phyloP scores from a whole-genome alignment of 495 filamentous ascomycete genomes.

The Staphylotrichum tortipilum region DNA sequence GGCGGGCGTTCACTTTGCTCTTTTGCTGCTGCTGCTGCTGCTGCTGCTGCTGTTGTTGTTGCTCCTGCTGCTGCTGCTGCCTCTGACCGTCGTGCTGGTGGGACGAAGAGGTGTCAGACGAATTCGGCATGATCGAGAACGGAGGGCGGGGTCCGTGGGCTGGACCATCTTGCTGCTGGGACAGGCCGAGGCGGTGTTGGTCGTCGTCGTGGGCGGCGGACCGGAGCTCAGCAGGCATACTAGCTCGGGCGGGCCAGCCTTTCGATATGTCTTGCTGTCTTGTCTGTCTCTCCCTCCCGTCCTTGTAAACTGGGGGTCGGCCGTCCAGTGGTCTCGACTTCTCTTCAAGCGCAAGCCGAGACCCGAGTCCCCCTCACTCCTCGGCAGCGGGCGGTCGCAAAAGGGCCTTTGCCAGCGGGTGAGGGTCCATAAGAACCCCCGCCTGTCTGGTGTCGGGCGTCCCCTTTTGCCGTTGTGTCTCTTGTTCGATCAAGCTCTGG shows the following conservation, averaged over 20 bases:
- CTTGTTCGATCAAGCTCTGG: not conserved
- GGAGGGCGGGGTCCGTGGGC: conserved; percentile 22
- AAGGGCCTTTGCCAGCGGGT: conserved; percentile 43
- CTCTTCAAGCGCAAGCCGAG: conserved; percentile 26
- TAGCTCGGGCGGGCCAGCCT: not conserved
- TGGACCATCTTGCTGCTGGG: conserved; percentile 27
- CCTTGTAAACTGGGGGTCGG: not conserved
- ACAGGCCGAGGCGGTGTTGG: conserved; percentile 29
- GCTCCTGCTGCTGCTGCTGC: conserved; percentile 8
- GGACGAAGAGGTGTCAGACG: not conserved
- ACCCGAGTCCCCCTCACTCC: conserved; percentile 52
- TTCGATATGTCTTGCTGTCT: not conserved
- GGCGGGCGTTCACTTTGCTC: conserved; percentile 4
- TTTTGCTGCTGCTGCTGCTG: not conserved
- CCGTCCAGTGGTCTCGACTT: conserved; percentile 14
- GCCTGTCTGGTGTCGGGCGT: conserved; percentile 6
- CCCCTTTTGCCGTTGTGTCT: not conserved
- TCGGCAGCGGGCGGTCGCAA: conserved; percentile 52
- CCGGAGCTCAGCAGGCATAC: conserved; percentile 44
- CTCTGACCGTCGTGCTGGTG: conserved; percentile 1
- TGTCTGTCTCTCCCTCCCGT: conserved; percentile 15
- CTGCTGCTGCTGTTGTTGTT: conserved; percentile 10
- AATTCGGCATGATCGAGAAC: conserved; percentile 37
- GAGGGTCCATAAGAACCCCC: conserved; percentile 52
- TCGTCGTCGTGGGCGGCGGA: conserved; percentile 10